A percentile compares a stretch with the other conserved stretches of the same genome.
These are phyloP conservation scores for Wickerhamomyces bovis DNA, from an alignment of 805 yeast genomes.

Conservation along the genomic window DNA sequence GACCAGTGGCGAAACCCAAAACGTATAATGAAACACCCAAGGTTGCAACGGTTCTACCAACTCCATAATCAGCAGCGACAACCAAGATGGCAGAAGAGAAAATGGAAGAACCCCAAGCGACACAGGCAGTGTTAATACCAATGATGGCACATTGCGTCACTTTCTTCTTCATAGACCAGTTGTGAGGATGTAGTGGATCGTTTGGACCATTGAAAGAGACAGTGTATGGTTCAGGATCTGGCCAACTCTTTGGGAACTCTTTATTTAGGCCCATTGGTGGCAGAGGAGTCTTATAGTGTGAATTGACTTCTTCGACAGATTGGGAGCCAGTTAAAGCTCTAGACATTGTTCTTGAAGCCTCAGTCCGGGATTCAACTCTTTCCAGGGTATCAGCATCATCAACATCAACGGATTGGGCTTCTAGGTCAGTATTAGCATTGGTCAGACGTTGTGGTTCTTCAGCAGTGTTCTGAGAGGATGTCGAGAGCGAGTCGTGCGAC, in stretches of 20 bases:
- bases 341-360: slow-evolving; percentile 31
- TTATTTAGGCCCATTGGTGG: slow-evolving; percentile 66
- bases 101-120: slow-evolving; percentile 80
- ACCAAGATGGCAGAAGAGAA: slow-evolving; percentile 56
- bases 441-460: neutral
- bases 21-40: slow-evolving; percentile 78
- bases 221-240: slow-evolving; percentile 58
- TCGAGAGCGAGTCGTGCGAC: neutral
- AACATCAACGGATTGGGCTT: neutral
- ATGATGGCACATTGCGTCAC: slow-evolving; percentile 36
- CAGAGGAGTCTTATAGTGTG: slow-evolving; percentile 31
- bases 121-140: slow-evolving; percentile 44
- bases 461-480: neutral
- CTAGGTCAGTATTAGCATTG: neutral
- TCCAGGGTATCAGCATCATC: slow-evolving; percentile 2
- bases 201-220: slow-evolving; percentile 74
- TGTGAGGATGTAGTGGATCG: slow-evolving; percentile 78
- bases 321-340: slow-evolving; percentile 36
- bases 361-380: slow-evolving; percentile 13
- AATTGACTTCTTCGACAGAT: slow-evolving; percentile 23
- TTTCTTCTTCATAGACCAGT: slow-evolving; percentile 55
- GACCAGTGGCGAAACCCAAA: slow-evolving; percentile 92
- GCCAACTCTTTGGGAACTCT: slow-evolving; percentile 35
- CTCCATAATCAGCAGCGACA: slow-evolving; percentile 46
- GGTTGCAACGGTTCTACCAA: slow-evolving; percentile 64